Evolutionary conservation across 1,139 yeast species (phyloP).

Genomic region (Taphrina pruni): DNA sequence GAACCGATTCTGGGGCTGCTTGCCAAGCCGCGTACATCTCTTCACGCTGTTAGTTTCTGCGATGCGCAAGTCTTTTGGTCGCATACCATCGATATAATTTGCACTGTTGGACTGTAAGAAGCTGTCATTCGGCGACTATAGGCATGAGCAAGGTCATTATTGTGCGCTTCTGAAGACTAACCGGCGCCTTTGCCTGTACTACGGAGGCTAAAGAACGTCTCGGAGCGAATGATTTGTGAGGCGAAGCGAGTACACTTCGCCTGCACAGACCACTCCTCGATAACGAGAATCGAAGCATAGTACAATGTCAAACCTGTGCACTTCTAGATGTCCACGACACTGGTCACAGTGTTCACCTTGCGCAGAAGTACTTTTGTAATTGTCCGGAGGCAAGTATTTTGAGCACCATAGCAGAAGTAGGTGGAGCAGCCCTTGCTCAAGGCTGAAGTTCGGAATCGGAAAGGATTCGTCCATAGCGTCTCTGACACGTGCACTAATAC

Average conservation of each 20-base stretch:
- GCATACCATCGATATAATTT: constrained; percentile 76
- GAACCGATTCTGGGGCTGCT: constrained; percentile 87
- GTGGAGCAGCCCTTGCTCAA: neutral
- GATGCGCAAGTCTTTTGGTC: neutral
- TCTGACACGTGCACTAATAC: too few species aligned
- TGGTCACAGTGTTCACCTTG: too few species aligned
- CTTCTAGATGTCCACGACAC: too few species aligned
- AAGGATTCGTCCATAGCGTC: neutral
- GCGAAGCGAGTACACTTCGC: constrained; percentile 1
- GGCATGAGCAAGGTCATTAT: too few species aligned
- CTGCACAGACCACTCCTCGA: constrained; percentile 6
- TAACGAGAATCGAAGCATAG: constrained; percentile 15
- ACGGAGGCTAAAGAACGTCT: constrained; percentile 30
- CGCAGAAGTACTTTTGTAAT: too few species aligned
- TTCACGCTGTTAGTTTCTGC: neutral
- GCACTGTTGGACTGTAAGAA: constrained; percentile 87
- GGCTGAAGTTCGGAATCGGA: constrained; percentile 10
- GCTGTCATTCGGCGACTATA: constrained; percentile 33
- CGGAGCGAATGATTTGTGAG: neutral
- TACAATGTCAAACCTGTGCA: neutral
- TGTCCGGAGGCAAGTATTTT: constrained; percentile 3
- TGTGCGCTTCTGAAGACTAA: neutral
- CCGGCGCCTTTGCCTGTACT: constrained; percentile 36
- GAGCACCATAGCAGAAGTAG: neutral
- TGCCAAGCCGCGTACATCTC: constrained; percentile 95